phyloP scores from a whole-genome alignment of 179 eudicot species.

The Silene coronaria region DNA sequence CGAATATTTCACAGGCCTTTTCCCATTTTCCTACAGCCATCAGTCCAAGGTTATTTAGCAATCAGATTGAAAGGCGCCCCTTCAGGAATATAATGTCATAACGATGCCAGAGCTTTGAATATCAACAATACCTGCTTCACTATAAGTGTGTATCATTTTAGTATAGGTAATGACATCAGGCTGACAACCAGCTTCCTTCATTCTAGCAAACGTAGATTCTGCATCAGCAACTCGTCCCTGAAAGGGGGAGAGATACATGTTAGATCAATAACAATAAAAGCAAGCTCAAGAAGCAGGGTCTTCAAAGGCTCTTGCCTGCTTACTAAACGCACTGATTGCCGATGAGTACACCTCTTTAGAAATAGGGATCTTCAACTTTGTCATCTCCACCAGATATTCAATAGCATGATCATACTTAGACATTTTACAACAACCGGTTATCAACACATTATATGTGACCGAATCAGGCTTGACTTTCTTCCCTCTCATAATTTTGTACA shows the following conservation, averaged over 20 bases:
- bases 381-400: constrained; percentile 65
- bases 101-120: constrained; percentile 5
- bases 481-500: constrained; percentile 58
- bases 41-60: neutral
- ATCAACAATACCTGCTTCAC: constrained; percentile 47
- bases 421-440: constrained; percentile 84
- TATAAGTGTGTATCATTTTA: constrained; percentile 73
- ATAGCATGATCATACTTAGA: constrained; percentile 69
- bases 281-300: neutral
- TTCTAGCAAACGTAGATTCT: constrained; percentile 56
- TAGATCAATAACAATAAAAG: constrained; percentile 11
- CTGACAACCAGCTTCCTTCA: constrained; percentile 58
- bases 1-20: constrained; percentile 53
- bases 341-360: constrained; percentile 93
- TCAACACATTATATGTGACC: constrained; percentile 69
- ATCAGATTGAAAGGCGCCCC: neutral
- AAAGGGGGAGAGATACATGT: neutral
- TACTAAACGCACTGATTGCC: constrained; percentile 77
- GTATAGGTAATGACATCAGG: constrained; percentile 86
- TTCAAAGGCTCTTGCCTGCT: constrained; percentile 55
- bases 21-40: constrained; percentile 63
- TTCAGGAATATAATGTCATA: neutral
- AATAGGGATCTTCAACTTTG: constrained; percentile 46
- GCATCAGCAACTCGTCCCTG: constrained; percentile 75
- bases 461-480: constrained; percentile 73